Conservation (phyloP, 176 grass and related monocot species). For the Oryza rufipogon region DNA sequence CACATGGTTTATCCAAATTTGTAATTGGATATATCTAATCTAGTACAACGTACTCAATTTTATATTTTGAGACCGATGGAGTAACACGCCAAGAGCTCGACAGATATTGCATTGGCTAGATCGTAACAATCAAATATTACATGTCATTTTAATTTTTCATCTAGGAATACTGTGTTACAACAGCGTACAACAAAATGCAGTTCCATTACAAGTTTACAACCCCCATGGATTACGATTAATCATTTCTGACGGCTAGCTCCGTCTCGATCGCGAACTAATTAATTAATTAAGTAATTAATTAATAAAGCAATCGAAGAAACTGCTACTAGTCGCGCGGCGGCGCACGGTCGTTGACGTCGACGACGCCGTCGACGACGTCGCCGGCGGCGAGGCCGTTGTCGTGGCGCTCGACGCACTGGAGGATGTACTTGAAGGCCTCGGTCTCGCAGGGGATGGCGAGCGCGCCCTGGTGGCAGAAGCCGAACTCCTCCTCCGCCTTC, state of each 20-base stretch:
- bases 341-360: background rate
- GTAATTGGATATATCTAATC: no score
- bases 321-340: background rate
- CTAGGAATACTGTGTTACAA: background rate
- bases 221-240: no score
- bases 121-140: background rate
- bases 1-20: no score
- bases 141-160: background rate
- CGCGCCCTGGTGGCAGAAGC: slow-evolving; percentile 64
- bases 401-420: slow-evolving; percentile 74
- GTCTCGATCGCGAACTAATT: background rate
- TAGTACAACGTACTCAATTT: no score
- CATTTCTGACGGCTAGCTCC: slow-evolving; percentile 23
- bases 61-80: no score
- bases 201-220: background rate
- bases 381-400: slow-evolving; percentile 46
- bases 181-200: background rate
- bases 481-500: slow-evolving; percentile 87
- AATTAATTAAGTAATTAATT: background rate
- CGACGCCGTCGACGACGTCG: background rate
- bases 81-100: no score
- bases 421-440: slow-evolving; percentile 90
- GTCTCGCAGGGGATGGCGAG: slow-evolving; percentile 78
- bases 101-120: no score
- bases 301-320: background rate